phyloP scores from a whole-genome alignment of 441 rosid species.

The Jatropha multifida region DNA sequence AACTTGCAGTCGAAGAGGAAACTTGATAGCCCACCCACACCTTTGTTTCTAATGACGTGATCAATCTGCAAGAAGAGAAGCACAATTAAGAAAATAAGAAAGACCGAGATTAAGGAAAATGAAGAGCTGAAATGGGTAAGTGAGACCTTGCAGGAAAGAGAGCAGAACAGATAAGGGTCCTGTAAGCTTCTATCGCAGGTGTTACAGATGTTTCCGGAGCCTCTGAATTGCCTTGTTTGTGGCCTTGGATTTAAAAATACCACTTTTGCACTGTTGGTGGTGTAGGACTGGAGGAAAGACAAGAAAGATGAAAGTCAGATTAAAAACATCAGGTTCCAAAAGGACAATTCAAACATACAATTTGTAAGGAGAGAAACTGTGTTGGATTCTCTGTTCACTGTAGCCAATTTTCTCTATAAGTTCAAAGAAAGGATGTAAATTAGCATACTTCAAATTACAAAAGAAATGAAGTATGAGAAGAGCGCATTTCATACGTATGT shows the following conservation, averaged over 20 bases:
- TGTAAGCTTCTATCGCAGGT: slow-evolving; percentile 74
- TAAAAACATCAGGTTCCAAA: background rate
- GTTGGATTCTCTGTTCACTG: background rate
- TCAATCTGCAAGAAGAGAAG: slow-evolving; percentile 41
- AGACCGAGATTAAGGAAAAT: slow-evolving; percentile 12
- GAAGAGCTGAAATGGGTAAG: background rate
- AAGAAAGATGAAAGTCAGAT: background rate
- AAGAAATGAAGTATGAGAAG: background rate
- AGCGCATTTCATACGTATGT: background rate
- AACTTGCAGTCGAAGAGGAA: slow-evolving; percentile 63
- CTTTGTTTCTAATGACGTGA: slow-evolving; percentile 50
- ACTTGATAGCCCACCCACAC: slow-evolving; percentile 53
- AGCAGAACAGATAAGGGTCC: slow-evolving; percentile 76
- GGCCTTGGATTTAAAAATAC: slow-evolving; percentile 79
- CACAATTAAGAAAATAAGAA: background rate
- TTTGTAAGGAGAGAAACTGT: background rate
- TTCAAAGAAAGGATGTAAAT: background rate
- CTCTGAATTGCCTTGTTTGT: slow-evolving; percentile 63
- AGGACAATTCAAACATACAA: slow-evolving; percentile 1
- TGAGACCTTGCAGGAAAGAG: slow-evolving; percentile 89
- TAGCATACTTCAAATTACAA: background rate
- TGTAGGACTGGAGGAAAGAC: slow-evolving; percentile 53
- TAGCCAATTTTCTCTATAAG: background rate
- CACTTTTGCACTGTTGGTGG: slow-evolving; percentile 78
- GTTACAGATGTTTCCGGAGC: slow-evolving; percentile 63